phyloP scores from a whole-genome alignment of 208 protist species.

The Porcisia hertigi region DNA sequence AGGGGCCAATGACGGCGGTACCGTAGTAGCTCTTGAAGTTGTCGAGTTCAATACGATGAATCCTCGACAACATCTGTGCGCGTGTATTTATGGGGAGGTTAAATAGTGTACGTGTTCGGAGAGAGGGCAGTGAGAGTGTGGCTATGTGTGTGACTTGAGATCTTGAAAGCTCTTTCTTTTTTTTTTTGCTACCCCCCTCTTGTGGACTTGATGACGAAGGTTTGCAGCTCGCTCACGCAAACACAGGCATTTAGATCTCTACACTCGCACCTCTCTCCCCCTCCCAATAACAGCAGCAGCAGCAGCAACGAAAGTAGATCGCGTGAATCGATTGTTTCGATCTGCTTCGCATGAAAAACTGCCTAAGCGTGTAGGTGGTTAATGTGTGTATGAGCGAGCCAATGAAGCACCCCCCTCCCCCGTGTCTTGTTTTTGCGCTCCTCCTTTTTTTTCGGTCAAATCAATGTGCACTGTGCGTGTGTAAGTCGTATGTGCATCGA shows the following conservation, averaged over 20 bases:
- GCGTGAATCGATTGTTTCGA: background rate
- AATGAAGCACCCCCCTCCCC: background rate
- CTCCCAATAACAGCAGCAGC: background rate
- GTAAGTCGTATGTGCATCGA: background rate
- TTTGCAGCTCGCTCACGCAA: no score
- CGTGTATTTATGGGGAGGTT: background rate
- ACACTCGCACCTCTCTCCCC: background rate
- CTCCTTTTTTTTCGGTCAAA: background rate
- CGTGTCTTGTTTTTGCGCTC: background rate
- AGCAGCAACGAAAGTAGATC: background rate
- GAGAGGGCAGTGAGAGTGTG: background rate
- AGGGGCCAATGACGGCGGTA: conserved; percentile 94
- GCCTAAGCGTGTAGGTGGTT: background rate
- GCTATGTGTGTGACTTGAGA: no score
- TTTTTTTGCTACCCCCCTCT: no score
- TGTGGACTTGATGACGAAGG: no score
- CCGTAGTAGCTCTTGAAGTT: conserved; percentile 99
- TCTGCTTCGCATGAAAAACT: background rate
- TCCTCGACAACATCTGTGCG: conserved; percentile 60
- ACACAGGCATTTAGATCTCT: no score
- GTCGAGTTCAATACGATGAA: conserved; percentile 92
- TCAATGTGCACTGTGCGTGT: background rate
- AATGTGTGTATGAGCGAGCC: background rate
- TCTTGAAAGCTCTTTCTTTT: no score
- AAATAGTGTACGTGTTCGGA: background rate